Evolutionary conservation across 2,329 filamentous ascomycete species (phyloP), one percentile per base, ranked within the genome.

Genomic region (Salinomyces thailandicus): DNA sequence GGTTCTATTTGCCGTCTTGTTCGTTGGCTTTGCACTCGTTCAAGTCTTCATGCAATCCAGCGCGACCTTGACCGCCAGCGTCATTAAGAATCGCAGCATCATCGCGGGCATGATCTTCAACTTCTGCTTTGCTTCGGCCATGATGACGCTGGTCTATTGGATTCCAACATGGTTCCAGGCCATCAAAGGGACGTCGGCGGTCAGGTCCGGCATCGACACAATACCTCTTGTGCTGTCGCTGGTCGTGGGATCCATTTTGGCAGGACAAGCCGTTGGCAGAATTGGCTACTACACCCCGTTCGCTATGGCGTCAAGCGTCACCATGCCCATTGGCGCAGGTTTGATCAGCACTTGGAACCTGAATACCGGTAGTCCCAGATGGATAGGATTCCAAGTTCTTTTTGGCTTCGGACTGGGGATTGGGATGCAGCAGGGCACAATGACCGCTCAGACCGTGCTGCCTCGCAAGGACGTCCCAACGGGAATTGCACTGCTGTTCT

Each of bases 381-480:
- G 36, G 67, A 62, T 69, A 15, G 68, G 67, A 6, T 71, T 63
- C 47, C 64, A 72, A 36, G 53, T 65, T 4, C 41, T 72, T 2
- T 39, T 59, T 3, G 69, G 67, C 14, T 50, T 62, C 3, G 66
- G 67, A 1, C 51, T 66, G 5, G 69, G 68, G 2, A 40, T 63
- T 7, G 54, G 52, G 15, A 54, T 66, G 30, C 62, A 67, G 33
- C 54, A 63, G 26, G 58, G 57, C 8, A 57, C 61, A 39, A 60
- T 65, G 28, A 55, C 59, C 8, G 61, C 55, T 4, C 63, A 68
- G 34, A 57, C 55, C 2, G 44, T 54, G 2, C 55, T 64, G 0
- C 35, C 48, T 5, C 42, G 51, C 1, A 47, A 53, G 12, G 64
- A 67, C 29, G 53, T 68, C 5, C 54, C 61, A 0, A 52, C 55